phyloP scores from a whole-genome alignment of 2,329 filamentous ascomycete genomes.

The Aspergillus sergii region DNA sequence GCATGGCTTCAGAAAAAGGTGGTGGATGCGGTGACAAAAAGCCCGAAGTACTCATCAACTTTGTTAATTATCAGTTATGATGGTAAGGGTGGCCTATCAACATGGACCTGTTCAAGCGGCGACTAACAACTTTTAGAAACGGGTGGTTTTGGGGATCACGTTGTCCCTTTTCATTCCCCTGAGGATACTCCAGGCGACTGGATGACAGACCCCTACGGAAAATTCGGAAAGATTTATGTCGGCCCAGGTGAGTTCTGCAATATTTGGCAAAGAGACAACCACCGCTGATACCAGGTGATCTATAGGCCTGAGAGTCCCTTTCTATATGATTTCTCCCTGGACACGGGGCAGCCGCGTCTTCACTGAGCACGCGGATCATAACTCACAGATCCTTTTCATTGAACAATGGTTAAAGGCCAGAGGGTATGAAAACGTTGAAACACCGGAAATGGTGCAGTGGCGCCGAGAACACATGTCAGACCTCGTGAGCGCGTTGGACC shows the following conservation, averaged over 20 bases:
- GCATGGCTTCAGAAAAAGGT: conserved; percentile 59
- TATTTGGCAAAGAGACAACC: not conserved
- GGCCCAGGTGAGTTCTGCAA: conserved; percentile 39
- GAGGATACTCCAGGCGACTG: conserved; percentile 56
- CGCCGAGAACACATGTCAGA: conserved; percentile 52
- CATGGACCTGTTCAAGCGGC: not conserved
- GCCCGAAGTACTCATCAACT: conserved; percentile 53
- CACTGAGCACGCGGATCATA: conserved; percentile 59
- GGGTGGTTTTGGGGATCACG: conserved; percentile 59
- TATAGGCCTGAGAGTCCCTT: conserved; percentile 53
- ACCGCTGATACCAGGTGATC: not conserved
- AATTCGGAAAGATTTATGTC: conserved; percentile 46
- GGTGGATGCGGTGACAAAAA: conserved; percentile 53
- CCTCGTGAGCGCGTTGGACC: conserved; percentile 52
- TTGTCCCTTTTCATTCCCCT: conserved; percentile 55
- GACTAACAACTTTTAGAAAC: conserved; percentile 42
- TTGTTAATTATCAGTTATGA: conserved; percentile 55
- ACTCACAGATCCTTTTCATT: conserved; percentile 58
- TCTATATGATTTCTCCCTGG: conserved; percentile 60
- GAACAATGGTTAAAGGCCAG: conserved; percentile 54
- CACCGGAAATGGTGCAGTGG: conserved; percentile 50
- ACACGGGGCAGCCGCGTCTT: conserved; percentile 58
- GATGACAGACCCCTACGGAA: conserved; percentile 50
- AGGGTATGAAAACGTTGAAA: conserved; percentile 44
- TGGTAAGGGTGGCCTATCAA: conserved; percentile 31